A percentile compares a stretch with the other conserved stretches of the same genome.
These are phyloP conservation scores for Euphorbia pulcherrima DNA, from an alignment of 345 rosid genomes.

Conservation along the genomic window DNA sequence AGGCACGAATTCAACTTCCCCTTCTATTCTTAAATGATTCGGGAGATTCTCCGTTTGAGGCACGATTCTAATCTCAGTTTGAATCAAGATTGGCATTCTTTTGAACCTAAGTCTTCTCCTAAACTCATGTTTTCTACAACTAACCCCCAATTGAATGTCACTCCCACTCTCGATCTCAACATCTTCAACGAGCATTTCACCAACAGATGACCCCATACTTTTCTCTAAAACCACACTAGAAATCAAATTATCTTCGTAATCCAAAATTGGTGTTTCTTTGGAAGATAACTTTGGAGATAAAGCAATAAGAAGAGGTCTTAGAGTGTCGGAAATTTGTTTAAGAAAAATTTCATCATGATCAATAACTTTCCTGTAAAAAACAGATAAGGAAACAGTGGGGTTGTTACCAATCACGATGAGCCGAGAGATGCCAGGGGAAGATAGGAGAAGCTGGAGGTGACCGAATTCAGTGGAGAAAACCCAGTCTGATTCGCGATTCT, in stretches of 20 bases:
- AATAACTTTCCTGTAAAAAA: slow-evolving; percentile 18
- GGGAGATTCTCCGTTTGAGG: slow-evolving; percentile 21
- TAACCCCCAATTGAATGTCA: slow-evolving; percentile 2
- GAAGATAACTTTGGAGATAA: slow-evolving; percentile 43
- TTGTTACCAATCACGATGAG: slow-evolving; percentile 55
- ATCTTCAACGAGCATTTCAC: slow-evolving; percentile 81
- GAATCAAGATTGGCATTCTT: slow-evolving; percentile 77
- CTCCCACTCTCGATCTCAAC: slow-evolving; percentile 42
- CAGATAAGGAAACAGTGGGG: slow-evolving; percentile 24
- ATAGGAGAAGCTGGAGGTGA: slow-evolving; percentile 72
- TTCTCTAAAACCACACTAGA: slow-evolving; percentile 46
- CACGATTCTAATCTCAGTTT: slow-evolving; percentile 48
- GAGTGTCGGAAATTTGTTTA: slow-evolving; percentile 24
- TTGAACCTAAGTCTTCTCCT: slow-evolving; percentile 83
- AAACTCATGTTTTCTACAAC: slow-evolving; percentile 43
- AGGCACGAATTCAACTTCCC: slow-evolving; percentile 36
- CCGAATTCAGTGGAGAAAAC: slow-evolving; percentile 83
- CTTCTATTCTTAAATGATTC: slow-evolving; percentile 24
- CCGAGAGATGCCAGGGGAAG: slow-evolving; percentile 52
- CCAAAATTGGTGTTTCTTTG: slow-evolving; percentile 43
- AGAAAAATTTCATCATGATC: slow-evolving; percentile 12
- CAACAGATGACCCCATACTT: slow-evolving; percentile 48
- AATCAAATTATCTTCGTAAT: slow-evolving; percentile 58
- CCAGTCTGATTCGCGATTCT: slow-evolving; percentile 71
- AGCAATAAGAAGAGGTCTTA: slow-evolving; percentile 47